Conservation (phyloP, 306 rosid genomes). For the Phaseolus lunatus region DNA sequence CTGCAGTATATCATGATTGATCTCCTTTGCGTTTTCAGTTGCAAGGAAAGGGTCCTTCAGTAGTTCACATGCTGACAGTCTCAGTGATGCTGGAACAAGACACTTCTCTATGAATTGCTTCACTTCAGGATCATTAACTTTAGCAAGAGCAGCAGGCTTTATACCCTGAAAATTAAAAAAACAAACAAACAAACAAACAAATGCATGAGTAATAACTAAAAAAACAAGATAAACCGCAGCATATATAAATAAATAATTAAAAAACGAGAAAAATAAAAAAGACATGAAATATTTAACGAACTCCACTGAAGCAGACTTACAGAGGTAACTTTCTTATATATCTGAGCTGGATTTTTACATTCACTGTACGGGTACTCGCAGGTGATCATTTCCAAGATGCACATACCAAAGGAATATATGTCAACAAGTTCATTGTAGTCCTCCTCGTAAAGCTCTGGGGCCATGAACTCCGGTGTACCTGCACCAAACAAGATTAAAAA, state of each 20-base stretch:
- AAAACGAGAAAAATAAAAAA: background rate
- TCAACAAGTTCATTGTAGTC: slow-evolving; percentile 93
- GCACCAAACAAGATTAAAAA: slow-evolving; percentile 17
- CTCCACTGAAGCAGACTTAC: slow-evolving; percentile 59
- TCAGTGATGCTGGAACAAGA: slow-evolving; percentile 76
- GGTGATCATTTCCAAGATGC: slow-evolving; percentile 87
- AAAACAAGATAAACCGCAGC: slow-evolving; percentile 13
- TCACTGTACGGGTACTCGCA: slow-evolving; percentile 92
- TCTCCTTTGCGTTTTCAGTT: slow-evolving; percentile 55
- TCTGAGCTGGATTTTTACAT: slow-evolving; percentile 91
- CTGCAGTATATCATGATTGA: slow-evolving; percentile 16
- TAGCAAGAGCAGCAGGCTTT: slow-evolving; percentile 81
- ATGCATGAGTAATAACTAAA: background rate
- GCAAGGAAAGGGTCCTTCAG: slow-evolving; percentile 88
- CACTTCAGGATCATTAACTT: slow-evolving; percentile 70
- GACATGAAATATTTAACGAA: slow-evolving; percentile 13
- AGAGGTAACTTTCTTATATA: slow-evolving; percentile 85
- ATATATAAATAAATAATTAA: background rate
- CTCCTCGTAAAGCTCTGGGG: slow-evolving; percentile 96
- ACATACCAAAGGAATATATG: slow-evolving; percentile 95
- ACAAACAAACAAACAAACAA: background rate
- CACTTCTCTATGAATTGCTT: slow-evolving; percentile 91
- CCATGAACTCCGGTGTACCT: slow-evolving; percentile 99
- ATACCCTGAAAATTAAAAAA: slow-evolving; percentile 70
- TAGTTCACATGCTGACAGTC: slow-evolving; percentile 76